phyloP scores from a whole-genome alignment of 345 rosid species.

The Populus nigra region DNA sequence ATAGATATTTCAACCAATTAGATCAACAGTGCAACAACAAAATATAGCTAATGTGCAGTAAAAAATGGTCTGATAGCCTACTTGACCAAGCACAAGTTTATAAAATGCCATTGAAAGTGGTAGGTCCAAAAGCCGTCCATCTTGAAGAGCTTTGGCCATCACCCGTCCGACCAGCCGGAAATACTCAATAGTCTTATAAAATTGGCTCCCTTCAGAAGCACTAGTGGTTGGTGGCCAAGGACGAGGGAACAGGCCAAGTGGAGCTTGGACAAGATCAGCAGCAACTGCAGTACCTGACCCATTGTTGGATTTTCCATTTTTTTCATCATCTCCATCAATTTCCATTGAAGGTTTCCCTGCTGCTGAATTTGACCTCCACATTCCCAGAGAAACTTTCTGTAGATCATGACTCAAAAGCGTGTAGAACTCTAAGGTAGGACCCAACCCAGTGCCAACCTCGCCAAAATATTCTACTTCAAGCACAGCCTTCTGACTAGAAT shows the following conservation, averaged over 20 bases:
- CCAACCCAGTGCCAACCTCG: constrained; percentile 99
- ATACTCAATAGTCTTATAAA: constrained; percentile 68
- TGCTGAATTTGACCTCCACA: constrained; percentile 82
- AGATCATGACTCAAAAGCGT: constrained; percentile 93
- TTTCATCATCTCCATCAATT: constrained; percentile 54
- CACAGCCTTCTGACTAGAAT: constrained; percentile 96
- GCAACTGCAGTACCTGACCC: constrained; percentile 29
- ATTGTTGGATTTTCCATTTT: constrained; percentile 37
- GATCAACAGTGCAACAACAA: neutral
- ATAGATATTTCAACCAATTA: neutral
- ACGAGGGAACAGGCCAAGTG: constrained; percentile 87
- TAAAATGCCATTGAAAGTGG: constrained; percentile 79
- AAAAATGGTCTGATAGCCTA: constrained; percentile 29
- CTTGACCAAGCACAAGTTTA: constrained; percentile 89
- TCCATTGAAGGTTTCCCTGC: constrained; percentile 50
- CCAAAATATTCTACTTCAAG: constrained; percentile 99
- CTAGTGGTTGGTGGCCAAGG: constrained; percentile 86
- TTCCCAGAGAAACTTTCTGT: constrained; percentile 75
- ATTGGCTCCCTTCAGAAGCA: constrained; percentile 69
- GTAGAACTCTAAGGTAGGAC: constrained; percentile 97
- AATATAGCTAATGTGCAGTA: neutral
- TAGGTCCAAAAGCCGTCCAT: constrained; percentile 92
- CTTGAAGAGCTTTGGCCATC: constrained; percentile 99
- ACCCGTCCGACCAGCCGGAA: constrained; percentile 93
- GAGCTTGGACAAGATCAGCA: constrained; percentile 63